These are phyloP conservation scores for Coleophoma cylindrospora DNA, from an alignment of 2,329 filamentous ascomycete genomes.

Conservation along the genomic window DNA sequence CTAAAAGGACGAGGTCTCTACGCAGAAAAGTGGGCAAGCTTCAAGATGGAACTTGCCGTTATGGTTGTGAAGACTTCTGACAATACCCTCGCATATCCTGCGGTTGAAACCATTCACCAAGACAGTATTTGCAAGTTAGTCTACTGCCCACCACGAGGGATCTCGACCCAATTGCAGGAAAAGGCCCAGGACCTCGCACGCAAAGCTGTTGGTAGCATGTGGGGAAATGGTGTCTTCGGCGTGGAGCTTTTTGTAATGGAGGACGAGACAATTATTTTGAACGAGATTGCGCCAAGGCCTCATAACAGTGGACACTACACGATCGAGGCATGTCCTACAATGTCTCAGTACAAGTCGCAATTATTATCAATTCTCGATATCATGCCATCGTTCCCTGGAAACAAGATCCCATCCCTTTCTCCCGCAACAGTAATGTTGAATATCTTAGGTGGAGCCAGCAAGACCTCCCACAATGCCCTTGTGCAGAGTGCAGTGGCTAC, in stretches of 20 bases:
- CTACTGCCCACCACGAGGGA: slow-evolving; percentile 74
- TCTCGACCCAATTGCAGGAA: slow-evolving; percentile 54
- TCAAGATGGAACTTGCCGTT: slow-evolving; percentile 82
- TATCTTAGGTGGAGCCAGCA: slow-evolving; percentile 64
- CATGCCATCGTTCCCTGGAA: slow-evolving; percentile 21
- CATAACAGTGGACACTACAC: slow-evolving; percentile 63
- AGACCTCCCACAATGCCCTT: slow-evolving; percentile 56
- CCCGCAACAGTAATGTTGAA: slow-evolving; percentile 69
- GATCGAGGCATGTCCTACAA: slow-evolving; percentile 81
- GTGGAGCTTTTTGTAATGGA: slow-evolving; percentile 91
- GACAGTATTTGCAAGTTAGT: slow-evolving; percentile 93
- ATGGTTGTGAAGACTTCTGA: slow-evolving; percentile 93
- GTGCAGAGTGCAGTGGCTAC: slow-evolving; percentile 50
- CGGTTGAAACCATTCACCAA: slow-evolving; percentile 91
- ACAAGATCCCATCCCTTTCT: slow-evolving; percentile 30
- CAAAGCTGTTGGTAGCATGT: slow-evolving; percentile 73
- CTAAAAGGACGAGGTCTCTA: slow-evolving; percentile 72
- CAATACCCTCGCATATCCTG: slow-evolving; percentile 69
- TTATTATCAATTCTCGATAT: slow-evolving; percentile 74
- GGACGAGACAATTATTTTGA: slow-evolving; percentile 68
- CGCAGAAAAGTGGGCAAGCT: slow-evolving; percentile 84
- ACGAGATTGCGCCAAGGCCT: slow-evolving; percentile 34
- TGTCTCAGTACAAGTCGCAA: slow-evolving; percentile 83
- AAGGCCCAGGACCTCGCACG: slow-evolving; percentile 72
- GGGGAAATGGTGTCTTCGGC: slow-evolving; percentile 89